A percentile compares a stretch with the other conserved stretches of the same genome.
These are phyloP conservation scores for Amanita rubescens DNA, from an alignment of 768 basidiomycete genomes.

Conservation along the genomic window DNA sequence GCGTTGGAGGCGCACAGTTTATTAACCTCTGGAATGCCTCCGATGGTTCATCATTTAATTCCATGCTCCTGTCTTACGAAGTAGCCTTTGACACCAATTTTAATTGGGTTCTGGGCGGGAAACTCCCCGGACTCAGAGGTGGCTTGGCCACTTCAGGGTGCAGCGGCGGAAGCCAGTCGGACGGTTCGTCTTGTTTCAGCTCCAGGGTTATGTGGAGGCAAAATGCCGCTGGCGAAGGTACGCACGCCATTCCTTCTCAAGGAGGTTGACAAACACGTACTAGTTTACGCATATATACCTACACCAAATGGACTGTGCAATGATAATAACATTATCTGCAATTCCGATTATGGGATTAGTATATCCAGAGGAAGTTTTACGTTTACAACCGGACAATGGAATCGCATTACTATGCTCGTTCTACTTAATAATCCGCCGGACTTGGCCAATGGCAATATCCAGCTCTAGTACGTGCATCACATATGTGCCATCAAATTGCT, in stretches of 20 bases:
- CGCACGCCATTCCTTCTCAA: conserved; percentile 11
- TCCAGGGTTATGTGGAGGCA: conserved; percentile 72
- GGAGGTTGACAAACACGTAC: background rate
- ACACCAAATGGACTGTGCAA: conserved; percentile 53
- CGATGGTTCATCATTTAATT: conserved; percentile 47
- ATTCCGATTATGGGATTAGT: conserved; percentile 72
- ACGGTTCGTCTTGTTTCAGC: conserved; percentile 67
- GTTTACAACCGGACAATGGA: conserved; percentile 65
- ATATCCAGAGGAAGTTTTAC: conserved; percentile 59
- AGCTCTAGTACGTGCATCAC: conserved; percentile 47
- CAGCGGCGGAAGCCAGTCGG: conserved; percentile 58
- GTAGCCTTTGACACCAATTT: conserved; percentile 61
- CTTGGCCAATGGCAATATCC: conserved; percentile 67
- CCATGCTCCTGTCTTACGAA: conserved; percentile 71
- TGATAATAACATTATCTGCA: conserved; percentile 51
- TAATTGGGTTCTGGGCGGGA: conserved; percentile 69
- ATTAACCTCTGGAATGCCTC: conserved; percentile 61
- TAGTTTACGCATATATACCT: conserved; percentile 83
- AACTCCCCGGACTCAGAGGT: conserved; percentile 71
- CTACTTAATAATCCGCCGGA: conserved; percentile 64
- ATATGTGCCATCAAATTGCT: background rate
- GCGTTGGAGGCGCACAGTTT: conserved; percentile 61
- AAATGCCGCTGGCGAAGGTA: conserved; percentile 62
- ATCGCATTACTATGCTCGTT: conserved; percentile 64
- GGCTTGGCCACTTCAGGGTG: conserved; percentile 57